Conservation (phyloP, 306 rosid species). For the Dryas alaskensis region DNA sequence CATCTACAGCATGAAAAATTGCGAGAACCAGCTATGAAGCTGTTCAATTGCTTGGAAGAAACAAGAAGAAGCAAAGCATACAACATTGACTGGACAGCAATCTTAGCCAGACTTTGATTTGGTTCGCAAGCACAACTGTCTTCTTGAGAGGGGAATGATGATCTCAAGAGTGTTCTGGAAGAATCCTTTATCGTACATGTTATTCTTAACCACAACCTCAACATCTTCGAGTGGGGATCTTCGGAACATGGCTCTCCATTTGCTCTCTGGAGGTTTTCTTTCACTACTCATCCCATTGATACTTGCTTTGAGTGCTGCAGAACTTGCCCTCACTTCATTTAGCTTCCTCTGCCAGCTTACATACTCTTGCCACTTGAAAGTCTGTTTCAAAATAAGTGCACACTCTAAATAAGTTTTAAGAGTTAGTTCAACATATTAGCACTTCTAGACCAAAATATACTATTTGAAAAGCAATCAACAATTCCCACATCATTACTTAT, state of each 20-base stretch:
- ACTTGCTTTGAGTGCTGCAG: conserved; percentile 63
- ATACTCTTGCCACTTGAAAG: conserved; percentile 90
- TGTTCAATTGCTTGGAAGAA: not conserved
- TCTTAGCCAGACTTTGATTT: conserved; percentile 63
- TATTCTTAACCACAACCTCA: conserved; percentile 54
- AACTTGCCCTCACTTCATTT: conserved; percentile 64
- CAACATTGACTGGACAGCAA: not conserved
- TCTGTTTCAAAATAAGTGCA: conserved; percentile 46
- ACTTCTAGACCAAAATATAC: not conserved
- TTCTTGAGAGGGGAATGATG: conserved; percentile 60
- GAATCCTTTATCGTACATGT: conserved; percentile 67
- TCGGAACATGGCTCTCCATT: conserved; percentile 65
- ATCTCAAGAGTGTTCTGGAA: conserved; percentile 62
- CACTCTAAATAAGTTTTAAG: not conserved
- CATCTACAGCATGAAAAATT: not conserved
- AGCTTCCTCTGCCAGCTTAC: conserved; percentile 68
- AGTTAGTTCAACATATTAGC: not conserved
- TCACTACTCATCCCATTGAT: conserved; percentile 46
- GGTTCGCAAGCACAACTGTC: conserved; percentile 35
- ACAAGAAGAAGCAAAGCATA: not conserved
- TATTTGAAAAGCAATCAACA: not conserved
- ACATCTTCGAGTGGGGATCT: conserved; percentile 61
- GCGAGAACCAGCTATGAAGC: not conserved
- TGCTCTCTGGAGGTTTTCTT: conserved; percentile 51
- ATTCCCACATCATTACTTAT: not conserved